Conservation (phyloP, 1,284 basidiomycete species). For the Ustilago hordei region DNA sequence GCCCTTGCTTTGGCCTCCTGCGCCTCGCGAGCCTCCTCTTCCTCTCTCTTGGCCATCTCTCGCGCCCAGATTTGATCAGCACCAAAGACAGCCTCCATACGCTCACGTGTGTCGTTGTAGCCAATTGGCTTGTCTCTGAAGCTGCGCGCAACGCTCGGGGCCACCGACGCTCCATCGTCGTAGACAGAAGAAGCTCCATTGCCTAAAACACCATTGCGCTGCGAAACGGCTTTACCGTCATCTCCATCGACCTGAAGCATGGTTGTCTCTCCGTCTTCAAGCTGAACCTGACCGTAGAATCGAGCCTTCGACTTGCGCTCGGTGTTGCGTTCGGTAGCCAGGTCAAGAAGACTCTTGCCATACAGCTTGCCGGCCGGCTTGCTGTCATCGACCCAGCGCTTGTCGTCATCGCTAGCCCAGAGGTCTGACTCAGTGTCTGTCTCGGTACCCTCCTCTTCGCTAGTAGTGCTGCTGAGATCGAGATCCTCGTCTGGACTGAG, state of each 20-base stretch:
- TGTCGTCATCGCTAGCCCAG: slow-evolving; percentile 58
- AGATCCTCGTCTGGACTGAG: slow-evolving; percentile 63
- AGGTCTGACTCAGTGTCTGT: slow-evolving; percentile 46
- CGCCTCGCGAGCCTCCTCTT: slow-evolving; percentile 54
- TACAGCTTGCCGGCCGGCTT: slow-evolving; percentile 66
- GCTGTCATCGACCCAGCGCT: slow-evolving; percentile 60
- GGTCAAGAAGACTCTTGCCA: slow-evolving; percentile 64
- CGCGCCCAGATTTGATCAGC: slow-evolving; percentile 50
- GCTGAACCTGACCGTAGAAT: slow-evolving; percentile 63
- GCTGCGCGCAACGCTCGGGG: slow-evolving; percentile 49
- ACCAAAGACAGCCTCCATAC: slow-evolving; percentile 67
- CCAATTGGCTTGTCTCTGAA: slow-evolving; percentile 62
- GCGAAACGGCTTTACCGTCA: slow-evolving; percentile 14
- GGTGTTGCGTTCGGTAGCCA: slow-evolving; percentile 45
- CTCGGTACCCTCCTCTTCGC: slow-evolving; percentile 36
- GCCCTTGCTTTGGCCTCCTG: slow-evolving; percentile 27
- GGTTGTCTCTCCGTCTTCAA: slow-evolving; percentile 42
- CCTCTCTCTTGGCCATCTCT: slow-evolving; percentile 59
- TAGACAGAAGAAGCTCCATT: slow-evolving; percentile 11
- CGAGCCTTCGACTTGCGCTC: slow-evolving; percentile 46
- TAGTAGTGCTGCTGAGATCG: slow-evolving; percentile 52
- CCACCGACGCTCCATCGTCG: slow-evolving; percentile 47
- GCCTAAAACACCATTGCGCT: slow-evolving; percentile 8
- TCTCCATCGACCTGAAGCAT: slow-evolving; percentile 31
- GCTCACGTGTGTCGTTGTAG: slow-evolving; percentile 64